Percentiles rank a stretch among this genome's conserved stretches.
Conservation (phyloP, 441 rosid genomes). For the Populus tomentosa region DNA sequence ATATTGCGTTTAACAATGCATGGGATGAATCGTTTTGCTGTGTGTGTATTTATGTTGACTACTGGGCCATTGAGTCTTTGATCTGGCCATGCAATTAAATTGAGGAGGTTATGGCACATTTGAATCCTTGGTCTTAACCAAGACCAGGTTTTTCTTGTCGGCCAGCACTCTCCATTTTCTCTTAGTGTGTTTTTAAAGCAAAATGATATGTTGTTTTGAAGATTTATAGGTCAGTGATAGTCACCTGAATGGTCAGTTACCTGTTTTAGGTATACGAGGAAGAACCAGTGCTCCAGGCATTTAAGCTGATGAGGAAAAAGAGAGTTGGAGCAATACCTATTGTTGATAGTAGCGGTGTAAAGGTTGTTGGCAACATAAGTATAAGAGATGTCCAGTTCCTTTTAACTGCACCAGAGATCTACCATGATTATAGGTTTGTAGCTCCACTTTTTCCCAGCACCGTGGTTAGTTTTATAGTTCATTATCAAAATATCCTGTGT, state of each 20-base stretch:
- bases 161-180: neutral
- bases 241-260: constrained; percentile 8
- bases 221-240: neutral
- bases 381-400: constrained; percentile 86
- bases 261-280: constrained; percentile 66
- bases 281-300: constrained; percentile 96
- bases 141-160: neutral
- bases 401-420: constrained; percentile 87
- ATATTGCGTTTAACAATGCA: neutral
- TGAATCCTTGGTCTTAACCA: neutral
- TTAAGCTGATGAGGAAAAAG: constrained; percentile 84
- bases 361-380: constrained; percentile 85
- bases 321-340: constrained; percentile 86
- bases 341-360: constrained; percentile 45
- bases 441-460: neutral
- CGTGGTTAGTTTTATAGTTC: constrained; percentile 1
- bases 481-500: neutral
- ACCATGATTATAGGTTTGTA: constrained; percentile 70
- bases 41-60: neutral
- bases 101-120: neutral
- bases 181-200: neutral
- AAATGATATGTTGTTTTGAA: neutral
- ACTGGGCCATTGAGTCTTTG: neutral
- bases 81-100: neutral
- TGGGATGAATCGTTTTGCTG: neutral